Base-by-base conservation (phyloP, 148 eudicot genomes). In the Silene conica region DNA sequence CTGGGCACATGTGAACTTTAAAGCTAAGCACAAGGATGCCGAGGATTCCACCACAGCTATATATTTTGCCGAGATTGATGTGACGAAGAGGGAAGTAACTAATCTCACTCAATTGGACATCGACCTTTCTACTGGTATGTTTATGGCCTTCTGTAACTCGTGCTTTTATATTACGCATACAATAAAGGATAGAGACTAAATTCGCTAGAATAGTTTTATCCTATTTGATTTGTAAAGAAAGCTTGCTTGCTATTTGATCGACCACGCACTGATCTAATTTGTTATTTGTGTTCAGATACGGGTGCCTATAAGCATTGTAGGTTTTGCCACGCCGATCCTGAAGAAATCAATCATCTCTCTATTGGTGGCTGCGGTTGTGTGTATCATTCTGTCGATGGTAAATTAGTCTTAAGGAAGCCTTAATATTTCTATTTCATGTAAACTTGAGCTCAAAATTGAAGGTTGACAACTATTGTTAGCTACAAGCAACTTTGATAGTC, bases 1-100 rank as follows among this genome's bases (percentile, higher is more conserved):
- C n/a, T 57, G 19, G 19, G 61, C 61, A 57, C 61, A 57, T n/a
- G n/a, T 57, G 61, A 57, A 57, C 61, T 57, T 57, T 57, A 57
- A 57, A 18, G 61, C 22, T 4, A 57, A 57, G 61, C 61, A 57
- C 61, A 57, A 57, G 61, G 61, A 57, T 57, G 61, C 61, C 22
- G 22, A 57, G 21, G 61, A 57, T 57, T 57, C 61, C 7, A 57
- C 61, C 21, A n/a, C 61, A 15, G 61, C 61, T 1, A 57, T 57
- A 2, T 57, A 57, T 57, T 57, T 57, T 57, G 61, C 21, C 14
- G 61, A 57, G 61, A 18, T 57, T 2, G 21, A 57, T 57, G 19
- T 57, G 22, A 3, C 21, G 14, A 7, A 1, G 22, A 57, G n/a
- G 61, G 21, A 57, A 57, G 61, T 57, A 57, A 57, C 61, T 57